These are phyloP conservation scores for Solanum pimpinellifolium DNA, from an alignment of 257 asterid genomes.

Conservation along the genomic window DNA sequence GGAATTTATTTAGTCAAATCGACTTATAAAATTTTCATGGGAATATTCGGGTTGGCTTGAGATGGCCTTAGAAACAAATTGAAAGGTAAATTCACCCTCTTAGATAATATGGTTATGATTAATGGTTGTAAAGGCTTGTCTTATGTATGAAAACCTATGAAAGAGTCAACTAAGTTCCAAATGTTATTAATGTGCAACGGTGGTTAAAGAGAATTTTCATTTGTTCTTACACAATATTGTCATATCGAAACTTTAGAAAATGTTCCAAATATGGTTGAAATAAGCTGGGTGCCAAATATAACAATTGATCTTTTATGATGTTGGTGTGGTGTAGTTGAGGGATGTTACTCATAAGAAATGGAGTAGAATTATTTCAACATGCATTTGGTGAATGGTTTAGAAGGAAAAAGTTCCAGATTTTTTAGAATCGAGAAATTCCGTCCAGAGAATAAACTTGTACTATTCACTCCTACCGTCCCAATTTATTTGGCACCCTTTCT, in stretches of 20 bases:
- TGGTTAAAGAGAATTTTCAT: not conserved
- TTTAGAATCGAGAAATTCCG: not conserved
- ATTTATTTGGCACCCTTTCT: too few species aligned
- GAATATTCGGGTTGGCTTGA: not conserved
- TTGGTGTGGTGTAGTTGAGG: not conserved
- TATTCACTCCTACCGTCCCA: too few species aligned
- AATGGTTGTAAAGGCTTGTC: not conserved
- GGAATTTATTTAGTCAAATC: not conserved
- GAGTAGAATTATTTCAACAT: not conserved
- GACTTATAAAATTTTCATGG: not conserved
- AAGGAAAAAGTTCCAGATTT: not conserved
- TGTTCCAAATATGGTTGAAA: not conserved
- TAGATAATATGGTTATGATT: not conserved
- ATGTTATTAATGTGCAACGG: not conserved
- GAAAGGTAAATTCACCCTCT: not conserved
- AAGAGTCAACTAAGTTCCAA: not conserved
- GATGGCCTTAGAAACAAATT: not conserved
- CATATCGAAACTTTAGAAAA: not conserved
- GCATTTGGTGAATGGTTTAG: not conserved
- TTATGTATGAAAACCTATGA: not conserved
- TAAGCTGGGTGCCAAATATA: not conserved
- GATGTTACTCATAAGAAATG: not conserved
- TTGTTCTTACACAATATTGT: not conserved
- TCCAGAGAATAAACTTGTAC: not conserved
- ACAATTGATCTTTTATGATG: not conserved